Evolutionary conservation across 2,329 filamentous ascomycete species (phyloP).

Genomic region (Trichophyton rubrum): DNA sequence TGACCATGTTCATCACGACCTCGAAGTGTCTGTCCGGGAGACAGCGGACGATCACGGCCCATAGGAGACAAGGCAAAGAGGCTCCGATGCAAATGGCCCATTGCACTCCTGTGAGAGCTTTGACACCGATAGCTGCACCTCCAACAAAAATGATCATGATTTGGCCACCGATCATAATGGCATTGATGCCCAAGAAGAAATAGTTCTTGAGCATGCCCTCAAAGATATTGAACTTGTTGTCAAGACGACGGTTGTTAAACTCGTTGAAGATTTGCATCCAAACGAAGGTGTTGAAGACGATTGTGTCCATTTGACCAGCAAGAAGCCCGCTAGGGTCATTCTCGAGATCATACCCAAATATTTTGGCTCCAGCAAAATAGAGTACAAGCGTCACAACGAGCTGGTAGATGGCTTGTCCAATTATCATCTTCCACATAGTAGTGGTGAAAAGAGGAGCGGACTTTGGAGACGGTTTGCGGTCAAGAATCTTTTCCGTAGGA

Average conservation of each 20-base stretch:
- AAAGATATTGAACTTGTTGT: slow-evolving; percentile 93
- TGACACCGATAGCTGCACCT: slow-evolving; percentile 65
- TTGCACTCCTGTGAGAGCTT: slow-evolving; percentile 55
- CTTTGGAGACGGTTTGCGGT: slow-evolving; percentile 68
- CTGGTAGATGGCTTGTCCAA: slow-evolving; percentile 84
- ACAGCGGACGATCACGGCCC: slow-evolving; percentile 68
- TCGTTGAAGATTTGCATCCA: slow-evolving; percentile 99
- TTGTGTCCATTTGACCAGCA: slow-evolving; percentile 51
- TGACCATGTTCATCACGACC: slow-evolving; percentile 37
- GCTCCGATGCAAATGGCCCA: slow-evolving; percentile 83
- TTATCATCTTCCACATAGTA: slow-evolving; percentile 99
- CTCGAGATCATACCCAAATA: slow-evolving; percentile 46
- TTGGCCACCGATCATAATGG: slow-evolving; percentile 79
- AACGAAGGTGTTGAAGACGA: slow-evolving; percentile 96
- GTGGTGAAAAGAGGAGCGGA: slow-evolving; percentile 66
- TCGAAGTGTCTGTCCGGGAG: slow-evolving; percentile 57
- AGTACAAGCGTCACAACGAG: slow-evolving; percentile 66
- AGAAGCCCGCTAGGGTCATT: slow-evolving; percentile 29
- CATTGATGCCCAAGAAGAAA: slow-evolving; percentile 79
- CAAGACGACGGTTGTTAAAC: slow-evolving; percentile 88
- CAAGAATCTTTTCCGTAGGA: slow-evolving; percentile 66
- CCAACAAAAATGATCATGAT: slow-evolving; percentile 83
- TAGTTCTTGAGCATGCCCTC: slow-evolving; percentile 73
- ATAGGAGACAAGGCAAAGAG: slow-evolving; percentile 70
- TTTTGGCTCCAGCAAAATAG: slow-evolving; percentile 57